Base-by-base conservation (phyloP, 495 filamentous ascomycete species). In the Talaromyces ruber region DNA sequence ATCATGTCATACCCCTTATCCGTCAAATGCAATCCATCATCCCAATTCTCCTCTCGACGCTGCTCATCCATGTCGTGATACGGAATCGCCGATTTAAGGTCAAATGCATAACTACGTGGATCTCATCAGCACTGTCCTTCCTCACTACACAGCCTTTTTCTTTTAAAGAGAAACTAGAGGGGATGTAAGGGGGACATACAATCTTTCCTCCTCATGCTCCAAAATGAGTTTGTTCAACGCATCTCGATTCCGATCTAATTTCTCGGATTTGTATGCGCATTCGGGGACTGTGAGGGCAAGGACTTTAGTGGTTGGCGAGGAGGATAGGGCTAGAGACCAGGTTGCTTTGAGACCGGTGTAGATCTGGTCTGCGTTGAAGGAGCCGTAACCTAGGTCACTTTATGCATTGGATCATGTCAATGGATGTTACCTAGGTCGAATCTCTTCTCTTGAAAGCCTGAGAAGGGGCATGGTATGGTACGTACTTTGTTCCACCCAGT, bases 201-300 rank as follows among this genome's bases (percentile, higher is more conserved):
- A 80, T 65, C 75, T 63, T 6, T 78, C 69, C 26, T 66, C 69
- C 29, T 75, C 67, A 58, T 82, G 75, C 8, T 63, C 66, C 59
- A 74, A 73, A 54, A 89, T 85, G 26, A 75, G 59, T 0, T 72
- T 65, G 60, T 89, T 88, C 64, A 89, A 64, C 52, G 67, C 64
- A 21, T 76, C 68, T 2, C 84, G 74, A 24, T 64, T 72, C 9
- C 65, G 54, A 58, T 79, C 71, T 25, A 80, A 61, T 6, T 67
- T 68, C 45, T 55, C 53, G 3, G 53, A 63, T 14, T 29, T 26
- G n/a, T 66, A 72, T 2, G 70, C 72, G 12, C 69, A 73, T 61
- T 88, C 85, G 2, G 82, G 84, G 6, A 89, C 75, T 0, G 85
- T 89, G 52, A 87, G 70, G 0, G 84, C 79, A 6, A 89, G 70